These are phyloP conservation scores for Camelina hispida DNA, from an alignment of 345 rosid genomes.

Conservation along the genomic window DNA sequence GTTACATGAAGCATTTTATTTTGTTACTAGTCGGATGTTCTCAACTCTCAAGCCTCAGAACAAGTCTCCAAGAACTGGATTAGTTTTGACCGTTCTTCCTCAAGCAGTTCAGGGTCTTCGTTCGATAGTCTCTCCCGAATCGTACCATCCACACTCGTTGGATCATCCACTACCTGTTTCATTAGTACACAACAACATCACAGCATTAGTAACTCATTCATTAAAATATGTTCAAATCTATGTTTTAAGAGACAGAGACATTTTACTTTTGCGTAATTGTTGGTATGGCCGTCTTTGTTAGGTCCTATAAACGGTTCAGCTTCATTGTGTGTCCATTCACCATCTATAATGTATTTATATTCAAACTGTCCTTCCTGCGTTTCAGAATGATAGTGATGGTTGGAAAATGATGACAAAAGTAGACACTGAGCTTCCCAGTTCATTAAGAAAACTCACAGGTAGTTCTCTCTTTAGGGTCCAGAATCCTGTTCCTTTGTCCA, in stretches of 20 bases:
- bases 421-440: neutral
- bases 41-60: slow-evolving; percentile 43
- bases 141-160: slow-evolving; percentile 46
- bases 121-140: slow-evolving; percentile 57
- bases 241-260: slow-evolving; percentile 6
- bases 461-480: slow-evolving; percentile 79
- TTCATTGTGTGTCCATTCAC: slow-evolving; percentile 72
- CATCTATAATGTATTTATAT: slow-evolving; percentile 88
- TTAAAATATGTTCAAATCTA: neutral
- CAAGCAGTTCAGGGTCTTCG: slow-evolving; percentile 66
- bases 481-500: slow-evolving; percentile 56
- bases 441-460: slow-evolving; percentile 54
- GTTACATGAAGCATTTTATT: slow-evolving; percentile 42
- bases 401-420: neutral
- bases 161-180: slow-evolving; percentile 60
- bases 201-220: neutral
- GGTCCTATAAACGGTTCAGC: slow-evolving; percentile 61
- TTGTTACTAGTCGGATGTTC: slow-evolving; percentile 22
- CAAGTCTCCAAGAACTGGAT: slow-evolving; percentile 63
- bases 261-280: slow-evolving; percentile 74
- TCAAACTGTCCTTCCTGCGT: slow-evolving; percentile 92
- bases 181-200: slow-evolving; percentile 5
- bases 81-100: slow-evolving; percentile 61
- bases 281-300: slow-evolving; percentile 82
- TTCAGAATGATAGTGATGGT: neutral